phyloP scores from a whole-genome alignment of 2,329 filamentous ascomycete species.

The Diplocarpon mali region DNA sequence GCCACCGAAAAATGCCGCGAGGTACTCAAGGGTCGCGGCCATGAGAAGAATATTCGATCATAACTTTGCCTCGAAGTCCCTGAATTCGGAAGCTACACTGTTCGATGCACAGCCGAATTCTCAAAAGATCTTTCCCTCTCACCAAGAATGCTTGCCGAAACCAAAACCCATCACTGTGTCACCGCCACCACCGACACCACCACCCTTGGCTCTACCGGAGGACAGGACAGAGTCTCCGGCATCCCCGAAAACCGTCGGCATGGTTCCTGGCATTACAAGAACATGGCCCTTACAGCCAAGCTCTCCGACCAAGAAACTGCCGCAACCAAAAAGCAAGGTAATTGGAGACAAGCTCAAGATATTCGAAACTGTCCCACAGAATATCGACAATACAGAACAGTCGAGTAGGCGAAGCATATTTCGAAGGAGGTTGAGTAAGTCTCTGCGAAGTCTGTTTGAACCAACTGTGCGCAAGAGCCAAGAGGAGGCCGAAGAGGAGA shows the following conservation, averaged over 20 bases:
- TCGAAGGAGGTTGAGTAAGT: slow-evolving; percentile 11
- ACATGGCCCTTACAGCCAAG: neutral
- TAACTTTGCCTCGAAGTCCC: neutral
- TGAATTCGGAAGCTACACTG: neutral
- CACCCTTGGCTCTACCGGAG: neutral
- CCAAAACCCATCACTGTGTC: neutral
- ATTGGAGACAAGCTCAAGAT: slow-evolving; percentile 21
- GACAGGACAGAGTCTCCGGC: neutral
- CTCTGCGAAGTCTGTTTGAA: slow-evolving; percentile 16
- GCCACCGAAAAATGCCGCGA: neutral
- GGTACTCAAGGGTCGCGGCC: slow-evolving; percentile 15
- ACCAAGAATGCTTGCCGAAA: neutral
- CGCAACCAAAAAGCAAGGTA: slow-evolving; percentile 9
- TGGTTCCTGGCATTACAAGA: neutral
- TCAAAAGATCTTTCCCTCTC: neutral
- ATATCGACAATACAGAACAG: neutral
- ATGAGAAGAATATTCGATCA: slow-evolving; percentile 20
- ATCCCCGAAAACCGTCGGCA: neutral
- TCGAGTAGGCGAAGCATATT: slow-evolving; percentile 5
- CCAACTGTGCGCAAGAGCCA: slow-evolving; percentile 5
- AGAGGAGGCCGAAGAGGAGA: neutral
- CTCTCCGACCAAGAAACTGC: slow-evolving; percentile 2
- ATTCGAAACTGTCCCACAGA: slow-evolving; percentile 13
- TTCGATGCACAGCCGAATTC: neutral
- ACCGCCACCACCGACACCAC: neutral